A percentile compares a stretch with the other conserved stretches of the same genome.
These are phyloP conservation scores for Tilletia setariae DNA, from an alignment of 1,284 basidiomycete genomes.

Conservation along the genomic window DNA sequence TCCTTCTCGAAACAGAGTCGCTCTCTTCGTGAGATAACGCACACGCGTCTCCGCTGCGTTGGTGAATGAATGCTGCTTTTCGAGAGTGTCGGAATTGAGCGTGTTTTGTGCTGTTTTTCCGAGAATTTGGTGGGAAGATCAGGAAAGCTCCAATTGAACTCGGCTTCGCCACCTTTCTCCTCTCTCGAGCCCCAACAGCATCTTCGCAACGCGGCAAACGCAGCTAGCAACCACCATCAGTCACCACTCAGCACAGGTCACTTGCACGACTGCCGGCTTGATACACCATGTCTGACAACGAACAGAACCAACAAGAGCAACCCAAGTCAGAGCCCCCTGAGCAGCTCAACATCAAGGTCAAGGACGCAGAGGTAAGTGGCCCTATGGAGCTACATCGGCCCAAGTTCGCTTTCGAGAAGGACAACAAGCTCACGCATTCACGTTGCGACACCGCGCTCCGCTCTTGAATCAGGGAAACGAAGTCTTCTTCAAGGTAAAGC, in stretches of 20 bases:
- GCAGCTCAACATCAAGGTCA: conserved; percentile 55
- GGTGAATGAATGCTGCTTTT: no score
- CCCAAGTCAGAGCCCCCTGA: conserved; percentile 50
- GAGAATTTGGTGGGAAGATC: no score
- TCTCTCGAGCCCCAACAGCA: no score
- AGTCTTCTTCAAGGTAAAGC: conserved; percentile 98
- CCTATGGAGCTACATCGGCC: no score
- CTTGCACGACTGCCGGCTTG: no score
- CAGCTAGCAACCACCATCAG: background rate
- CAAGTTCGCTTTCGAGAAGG: background rate
- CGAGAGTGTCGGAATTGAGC: no score
- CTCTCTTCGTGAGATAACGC: no score
- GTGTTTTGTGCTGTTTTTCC: no score
- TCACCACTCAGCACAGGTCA: background rate
- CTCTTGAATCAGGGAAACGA: conserved; percentile 66
- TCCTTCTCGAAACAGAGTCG: no score
- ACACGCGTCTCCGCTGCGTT: no score
- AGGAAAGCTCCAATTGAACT: background rate
- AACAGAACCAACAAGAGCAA: conserved; percentile 24
- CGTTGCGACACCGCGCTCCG: no score
- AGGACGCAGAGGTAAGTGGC: conserved; percentile 38
- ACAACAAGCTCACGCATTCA: background rate
- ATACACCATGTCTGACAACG: conserved; percentile 44
- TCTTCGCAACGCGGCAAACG: no score
- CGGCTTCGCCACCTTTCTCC: background rate